Conservation (phyloP, 441 rosid genomes). For the Euphorbia schlechtendalii region DNA sequence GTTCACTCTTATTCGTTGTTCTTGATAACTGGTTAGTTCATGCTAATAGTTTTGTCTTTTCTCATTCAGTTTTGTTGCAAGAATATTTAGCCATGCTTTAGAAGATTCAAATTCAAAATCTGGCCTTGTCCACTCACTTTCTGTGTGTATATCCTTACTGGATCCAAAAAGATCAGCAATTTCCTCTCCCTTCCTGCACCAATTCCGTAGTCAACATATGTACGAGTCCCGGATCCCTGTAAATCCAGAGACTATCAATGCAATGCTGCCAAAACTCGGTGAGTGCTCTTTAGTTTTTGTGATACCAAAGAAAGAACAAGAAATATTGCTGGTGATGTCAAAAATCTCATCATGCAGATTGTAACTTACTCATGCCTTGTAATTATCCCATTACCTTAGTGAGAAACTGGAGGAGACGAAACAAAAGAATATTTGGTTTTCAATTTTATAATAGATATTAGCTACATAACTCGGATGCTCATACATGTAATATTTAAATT, state of each 20-base stretch:
- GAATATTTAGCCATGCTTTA: conserved; percentile 84
- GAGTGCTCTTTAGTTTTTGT: conserved; percentile 23
- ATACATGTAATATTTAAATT: background rate
- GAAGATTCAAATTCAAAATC: conserved; percentile 93
- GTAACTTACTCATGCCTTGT: background rate
- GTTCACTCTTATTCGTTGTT: background rate
- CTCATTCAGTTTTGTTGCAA: conserved; percentile 69
- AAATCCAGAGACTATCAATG: conserved; percentile 71
- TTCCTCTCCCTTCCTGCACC: conserved; percentile 67
- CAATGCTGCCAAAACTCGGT: conserved; percentile 97
- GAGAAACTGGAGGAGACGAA: background rate
- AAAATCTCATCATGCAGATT: background rate
- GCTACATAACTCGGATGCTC: background rate
- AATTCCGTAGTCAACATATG: conserved; percentile 80
- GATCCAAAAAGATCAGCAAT: conserved; percentile 82
- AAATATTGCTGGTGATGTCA: background rate
- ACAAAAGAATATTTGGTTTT: background rate
- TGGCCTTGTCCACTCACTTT: conserved; percentile 82
- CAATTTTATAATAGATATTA: background rate
- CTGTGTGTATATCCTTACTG: conserved; percentile 92
- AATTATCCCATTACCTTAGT: background rate
- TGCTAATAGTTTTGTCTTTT: conserved; percentile 12
- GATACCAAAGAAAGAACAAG: too few species aligned
- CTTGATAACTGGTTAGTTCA: conserved; percentile 1
- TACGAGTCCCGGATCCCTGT: conserved; percentile 73